These are phyloP conservation scores for Sarocladium strictum DNA, from an alignment of 2,329 filamentous ascomycete genomes.

Conservation along the genomic window DNA sequence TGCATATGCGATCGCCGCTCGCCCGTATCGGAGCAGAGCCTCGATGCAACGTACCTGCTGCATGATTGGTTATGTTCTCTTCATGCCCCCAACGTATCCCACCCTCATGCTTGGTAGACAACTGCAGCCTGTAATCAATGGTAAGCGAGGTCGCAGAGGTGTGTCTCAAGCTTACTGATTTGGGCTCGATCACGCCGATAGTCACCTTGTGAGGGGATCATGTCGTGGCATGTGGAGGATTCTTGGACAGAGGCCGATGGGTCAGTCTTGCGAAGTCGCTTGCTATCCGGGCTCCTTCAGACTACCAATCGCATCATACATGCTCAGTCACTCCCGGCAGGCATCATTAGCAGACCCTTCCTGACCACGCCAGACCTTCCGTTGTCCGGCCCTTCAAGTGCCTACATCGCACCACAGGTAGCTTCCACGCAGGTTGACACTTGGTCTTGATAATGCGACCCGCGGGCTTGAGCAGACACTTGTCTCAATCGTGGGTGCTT, in stretches of 20 bases:
- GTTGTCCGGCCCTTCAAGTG: background rate
- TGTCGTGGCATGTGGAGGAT: no score
- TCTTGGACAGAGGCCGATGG: no score
- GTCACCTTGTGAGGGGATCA: no score
- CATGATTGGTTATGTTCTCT: background rate
- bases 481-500: background rate
- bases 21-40: background rate
- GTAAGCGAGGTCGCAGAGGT: background rate
- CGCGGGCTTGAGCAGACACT: background rate
- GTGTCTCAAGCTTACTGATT: background rate
- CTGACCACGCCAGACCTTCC: no score
- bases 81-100: slow-evolving; percentile 1
- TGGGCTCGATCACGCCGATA: background rate
- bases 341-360: no score
- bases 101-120: background rate
- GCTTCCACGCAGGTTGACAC: background rate
- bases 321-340: no score
- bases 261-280: no score
- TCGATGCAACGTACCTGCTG: background rate
- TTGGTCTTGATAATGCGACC: background rate
- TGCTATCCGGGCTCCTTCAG: no score
- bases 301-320: no score
- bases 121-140: background rate
- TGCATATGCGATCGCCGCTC: background rate
- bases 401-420: background rate